Base-by-base conservation (phyloP, 2,329 filamentous ascomycete species). In the Trichophyton mentagrophytes region DNA sequence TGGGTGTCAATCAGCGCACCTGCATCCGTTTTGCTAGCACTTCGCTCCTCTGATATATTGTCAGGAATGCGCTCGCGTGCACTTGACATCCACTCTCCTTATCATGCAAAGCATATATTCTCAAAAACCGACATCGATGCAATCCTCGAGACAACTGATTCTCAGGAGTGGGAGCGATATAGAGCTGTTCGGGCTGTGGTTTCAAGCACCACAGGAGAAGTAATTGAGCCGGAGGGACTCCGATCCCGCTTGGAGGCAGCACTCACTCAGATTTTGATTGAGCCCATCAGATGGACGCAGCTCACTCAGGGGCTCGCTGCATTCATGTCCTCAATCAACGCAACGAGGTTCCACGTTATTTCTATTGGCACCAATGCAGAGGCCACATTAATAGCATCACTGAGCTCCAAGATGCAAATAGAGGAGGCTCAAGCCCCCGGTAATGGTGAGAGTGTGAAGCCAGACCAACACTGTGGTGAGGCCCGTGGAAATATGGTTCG, bases 61-160 rank as follows among this genome's bases (percentile, higher is more conserved):
- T 44, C 40, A 7, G 40, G 40, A 17, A n/a, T 44, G 40, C 40
- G 40, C 15, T 44, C 40, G 40, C 40, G 40, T n/a, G 6, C 11
- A 20, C 40, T 44, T n/a, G 40, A 17, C 3, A 44, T 44, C 49
- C 20, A 55, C 8, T 55, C 49, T 1, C 55, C 55, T 3, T 58
- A 58, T 17, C 55, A 58, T 40, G 55, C 55, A 33, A 9, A 20
- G 15, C 55, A 58, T 40, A 25, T 58, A 58, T 58, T 36, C 11
- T 58, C 55, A 22, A 33, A 58, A 15, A n/a, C 2, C 36, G 55
- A 58, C 20, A 36, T 58, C 9, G 36, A 40, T 20, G 25, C 20
- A 13, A 58, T 58, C 25, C 49, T 55, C 6, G 30, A 55, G 49
- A 55, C 49, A 20, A 55, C 49, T 5, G 49, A 55, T 55, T n/a